Evolutionary conservation across 169 alveolate genomes (phyloP).

Genomic region (Plasmodium knowlesi): DNA sequence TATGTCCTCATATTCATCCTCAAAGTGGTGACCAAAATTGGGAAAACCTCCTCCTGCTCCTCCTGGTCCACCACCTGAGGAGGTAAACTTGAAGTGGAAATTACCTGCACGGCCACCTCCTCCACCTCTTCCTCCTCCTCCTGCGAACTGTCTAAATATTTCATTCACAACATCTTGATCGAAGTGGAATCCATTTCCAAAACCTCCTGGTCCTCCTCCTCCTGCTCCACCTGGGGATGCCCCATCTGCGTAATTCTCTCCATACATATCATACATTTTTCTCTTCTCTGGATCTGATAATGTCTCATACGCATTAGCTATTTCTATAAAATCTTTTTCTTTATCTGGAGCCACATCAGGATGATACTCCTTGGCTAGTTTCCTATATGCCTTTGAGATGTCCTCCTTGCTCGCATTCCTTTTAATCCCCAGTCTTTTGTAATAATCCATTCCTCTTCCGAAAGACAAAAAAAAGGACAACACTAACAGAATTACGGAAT

Average conservation of each 20-base stretch:
- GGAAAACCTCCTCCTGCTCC: constrained; percentile 66
- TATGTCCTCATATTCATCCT: constrained; percentile 52
- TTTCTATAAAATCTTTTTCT: constrained; percentile 90
- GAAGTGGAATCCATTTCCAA: constrained; percentile 82
- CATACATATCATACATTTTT: constrained; percentile 91
- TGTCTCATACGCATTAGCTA: constrained; percentile 95
- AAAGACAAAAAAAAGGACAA: constrained; percentile 48
- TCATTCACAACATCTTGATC: constrained; percentile 87
- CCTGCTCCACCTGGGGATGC: constrained; percentile 76
- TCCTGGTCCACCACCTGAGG: constrained; percentile 77
- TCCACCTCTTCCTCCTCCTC: constrained; percentile 73
- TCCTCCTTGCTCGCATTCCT: constrained; percentile 90
- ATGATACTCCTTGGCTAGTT: constrained; percentile 91
- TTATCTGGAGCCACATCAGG: constrained; percentile 93
- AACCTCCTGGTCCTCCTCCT: constrained; percentile 74
- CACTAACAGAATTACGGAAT: constrained; percentile 28
- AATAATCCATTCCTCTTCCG: constrained; percentile 85
- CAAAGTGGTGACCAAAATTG: constrained; percentile 27
- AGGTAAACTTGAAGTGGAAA: constrained; percentile 68
- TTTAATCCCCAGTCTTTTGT: constrained; percentile 88
- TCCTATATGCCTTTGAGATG: constrained; percentile 94
- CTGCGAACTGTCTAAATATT: constrained; percentile 83
- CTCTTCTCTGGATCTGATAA: constrained; percentile 92
- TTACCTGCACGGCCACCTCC: constrained; percentile 69
- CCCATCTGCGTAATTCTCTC: constrained; percentile 93